Conservation (phyloP, 176 grass and related monocot species). For the Metroxylon sagu region DNA sequence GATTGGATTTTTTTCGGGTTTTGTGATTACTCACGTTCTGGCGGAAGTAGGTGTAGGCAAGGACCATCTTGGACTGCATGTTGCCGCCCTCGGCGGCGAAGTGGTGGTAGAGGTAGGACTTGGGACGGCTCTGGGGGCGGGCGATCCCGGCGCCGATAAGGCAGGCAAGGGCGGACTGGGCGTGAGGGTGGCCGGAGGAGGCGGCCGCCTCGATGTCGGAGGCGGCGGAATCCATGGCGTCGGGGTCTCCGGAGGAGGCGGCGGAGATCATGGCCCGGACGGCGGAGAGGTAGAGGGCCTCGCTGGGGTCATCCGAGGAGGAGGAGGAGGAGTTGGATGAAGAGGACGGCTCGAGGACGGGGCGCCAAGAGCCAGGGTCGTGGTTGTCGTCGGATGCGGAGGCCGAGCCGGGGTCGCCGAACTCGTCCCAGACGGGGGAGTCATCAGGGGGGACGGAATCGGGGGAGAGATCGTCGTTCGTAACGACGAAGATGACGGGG, state of each 20-base stretch:
- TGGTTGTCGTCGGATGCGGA: constrained; percentile 26
- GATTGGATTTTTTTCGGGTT: too few species aligned
- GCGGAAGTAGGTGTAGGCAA: constrained; percentile 80
- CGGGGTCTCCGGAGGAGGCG: constrained; percentile 53
- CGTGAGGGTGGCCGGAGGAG: constrained; percentile 39
- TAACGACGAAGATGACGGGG: constrained; percentile 64
- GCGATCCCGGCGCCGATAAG: constrained; percentile 54
- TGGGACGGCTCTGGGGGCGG: constrained; percentile 49
- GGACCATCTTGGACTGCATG: constrained; percentile 91
- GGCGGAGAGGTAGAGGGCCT: constrained; percentile 9
- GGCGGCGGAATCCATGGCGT: constrained; percentile 46
- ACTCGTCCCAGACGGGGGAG: constrained; percentile 77
- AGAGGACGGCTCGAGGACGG: constrained; percentile 51
- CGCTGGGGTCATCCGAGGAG: constrained; percentile 21
- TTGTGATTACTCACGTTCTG: constrained; percentile 40
- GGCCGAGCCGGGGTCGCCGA: constrained; percentile 40
- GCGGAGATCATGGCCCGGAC: constrained; percentile 47
- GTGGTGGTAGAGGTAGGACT: constrained; percentile 76
- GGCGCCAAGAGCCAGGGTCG: constrained; percentile 50
- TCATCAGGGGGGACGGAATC: constrained; percentile 19
- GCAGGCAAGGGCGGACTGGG: constrained; percentile 81
- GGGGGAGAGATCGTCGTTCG: constrained; percentile 51
- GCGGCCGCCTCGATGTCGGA: constrained; percentile 68
- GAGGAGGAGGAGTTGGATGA: constrained; percentile 1
- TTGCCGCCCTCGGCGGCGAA: constrained; percentile 79